Conservation (phyloP, 2,329 filamentous ascomycete species). For the Myotisia sp. region DNA sequence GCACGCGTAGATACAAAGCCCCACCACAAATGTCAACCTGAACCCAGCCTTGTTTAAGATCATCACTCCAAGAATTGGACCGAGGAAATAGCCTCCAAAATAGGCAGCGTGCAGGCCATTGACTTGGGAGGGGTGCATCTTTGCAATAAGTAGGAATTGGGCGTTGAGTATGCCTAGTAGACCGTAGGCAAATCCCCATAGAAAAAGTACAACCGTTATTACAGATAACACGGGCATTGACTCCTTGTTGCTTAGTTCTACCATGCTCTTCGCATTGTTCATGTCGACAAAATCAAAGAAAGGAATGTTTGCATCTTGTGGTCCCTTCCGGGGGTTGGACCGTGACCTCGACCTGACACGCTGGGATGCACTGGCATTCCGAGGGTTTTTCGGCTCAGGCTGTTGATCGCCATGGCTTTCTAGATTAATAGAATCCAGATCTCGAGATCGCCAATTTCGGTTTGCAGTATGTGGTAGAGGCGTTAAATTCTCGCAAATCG, state of each 20-base stretch:
- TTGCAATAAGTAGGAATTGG: constrained; percentile 42
- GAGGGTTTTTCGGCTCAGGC: constrained; percentile 26
- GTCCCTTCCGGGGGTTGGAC: constrained; percentile 14
- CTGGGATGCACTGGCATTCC: constrained; percentile 19
- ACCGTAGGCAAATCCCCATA: constrained; percentile 87
- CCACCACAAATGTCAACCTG: constrained; percentile 47
- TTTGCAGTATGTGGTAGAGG: neutral
- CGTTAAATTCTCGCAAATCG: neutral
- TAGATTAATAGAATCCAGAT: neutral
- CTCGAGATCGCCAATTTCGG: neutral
- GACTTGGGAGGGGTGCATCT: constrained; percentile 33
- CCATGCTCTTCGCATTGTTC: constrained; percentile 42
- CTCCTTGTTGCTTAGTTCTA: constrained; percentile 43
- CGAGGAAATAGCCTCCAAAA: constrained; percentile 44
- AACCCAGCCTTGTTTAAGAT: constrained; percentile 47
- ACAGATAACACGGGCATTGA: constrained; percentile 44
- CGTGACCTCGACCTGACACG: constrained; percentile 18
- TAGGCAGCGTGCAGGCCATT: constrained; percentile 46
- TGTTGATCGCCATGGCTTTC: neutral
- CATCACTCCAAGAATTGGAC: constrained; percentile 40
- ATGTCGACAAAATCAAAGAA: constrained; percentile 52
- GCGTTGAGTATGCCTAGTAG: constrained; percentile 66
- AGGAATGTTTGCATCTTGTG: constrained; percentile 18
- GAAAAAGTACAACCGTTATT: constrained; percentile 68
- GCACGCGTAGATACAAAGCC: constrained; percentile 48